Evolutionary conservation across 352 stramenopile genomes (phyloP).

Genomic region (Phytophthora pluvialis): DNA sequence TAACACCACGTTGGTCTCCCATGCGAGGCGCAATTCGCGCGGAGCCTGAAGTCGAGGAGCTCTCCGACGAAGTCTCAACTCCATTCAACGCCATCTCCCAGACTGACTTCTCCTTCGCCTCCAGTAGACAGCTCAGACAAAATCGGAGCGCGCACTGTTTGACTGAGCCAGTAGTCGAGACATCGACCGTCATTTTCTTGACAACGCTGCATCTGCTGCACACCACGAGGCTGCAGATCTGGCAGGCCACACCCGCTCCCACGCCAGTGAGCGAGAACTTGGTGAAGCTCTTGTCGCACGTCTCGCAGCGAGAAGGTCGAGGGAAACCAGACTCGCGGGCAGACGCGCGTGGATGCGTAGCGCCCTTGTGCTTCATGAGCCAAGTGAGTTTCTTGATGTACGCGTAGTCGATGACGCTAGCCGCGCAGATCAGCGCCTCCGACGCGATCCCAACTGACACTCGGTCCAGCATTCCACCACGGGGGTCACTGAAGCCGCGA

Average conservation of each 20-base stretch:
- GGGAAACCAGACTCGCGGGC: neutral
- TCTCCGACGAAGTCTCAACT: constrained; percentile 11
- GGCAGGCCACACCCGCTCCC: constrained; percentile 34
- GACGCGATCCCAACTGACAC: constrained; percentile 46
- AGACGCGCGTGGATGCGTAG: neutral
- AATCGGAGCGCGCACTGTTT: constrained; percentile 51
- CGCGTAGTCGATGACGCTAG: constrained; percentile 53
- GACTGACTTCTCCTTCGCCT: constrained; percentile 51
- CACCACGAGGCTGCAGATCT: constrained; percentile 51
- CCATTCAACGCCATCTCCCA: constrained; percentile 48
- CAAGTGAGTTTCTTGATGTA: constrained; percentile 68
- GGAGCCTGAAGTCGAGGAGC: constrained; percentile 20
- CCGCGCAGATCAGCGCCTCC: constrained; percentile 46
- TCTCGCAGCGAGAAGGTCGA: constrained; percentile 37
- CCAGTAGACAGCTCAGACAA: constrained; percentile 52
- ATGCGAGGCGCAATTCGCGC: neutral
- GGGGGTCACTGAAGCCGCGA: constrained; percentile 55
- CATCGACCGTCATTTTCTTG: constrained; percentile 63
- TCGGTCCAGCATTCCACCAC: constrained; percentile 50
- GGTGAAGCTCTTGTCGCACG: constrained; percentile 24
- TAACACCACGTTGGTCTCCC: no score
- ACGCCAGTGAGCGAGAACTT: constrained; percentile 19
- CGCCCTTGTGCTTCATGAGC: constrained; percentile 47
- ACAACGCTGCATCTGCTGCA: constrained; percentile 56
- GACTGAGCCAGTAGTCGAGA: constrained; percentile 35